Base-by-base conservation (phyloP, 352 stramenopile genomes). In the Globisporangium viniferum region DNA sequence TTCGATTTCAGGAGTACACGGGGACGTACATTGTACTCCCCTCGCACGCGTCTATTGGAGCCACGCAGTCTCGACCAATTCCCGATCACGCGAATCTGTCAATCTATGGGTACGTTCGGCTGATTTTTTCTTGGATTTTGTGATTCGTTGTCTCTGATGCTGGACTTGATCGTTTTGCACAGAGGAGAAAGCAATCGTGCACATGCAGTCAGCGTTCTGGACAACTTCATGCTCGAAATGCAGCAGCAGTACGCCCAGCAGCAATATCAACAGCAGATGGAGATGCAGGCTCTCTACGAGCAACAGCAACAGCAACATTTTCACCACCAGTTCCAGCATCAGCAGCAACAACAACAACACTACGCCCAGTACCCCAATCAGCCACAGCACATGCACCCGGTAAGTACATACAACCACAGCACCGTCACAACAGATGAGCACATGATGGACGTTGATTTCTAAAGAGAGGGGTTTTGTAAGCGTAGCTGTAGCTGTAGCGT, bases 1-100 rank as follows among this genome's bases (percentile, higher is more conserved):
- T 78, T 18, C 81, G 89, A 41, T 94, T 95, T 48, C 82, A 93
- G 70, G 81, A 93, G 41, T 84, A 89, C 64, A 93, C 86, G 7
- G 77, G 72, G 8, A 92, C 86, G 27, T 93, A 93, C 73, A 92
- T 95, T 33, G 78, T 91, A 15, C 65, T 91, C 4, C 86, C 84
- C 14, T 82, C 80, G 7, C 46, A 75, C 7, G 63, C 72, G 27
- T 68, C 73, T 18, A 33, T 69, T 15, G 64, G 22, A 18, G 31
- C 61, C 33, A 20, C 62, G 9, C 44, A 57, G 24, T 64, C 31
- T 8, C 64, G 35, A 53, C 59, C 66, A 6, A n/a, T 65, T 9
- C 73, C 75, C 1, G 65, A 82, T 22, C 73, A 78, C 20, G 62
- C 80, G 5, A 91, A 76, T 24, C 61, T 95, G n/a, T 88, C 81